Base-by-base conservation (phyloP, 225 moss, liverwort and hornwort genomes). In the Takakia lepidozioides region DNA sequence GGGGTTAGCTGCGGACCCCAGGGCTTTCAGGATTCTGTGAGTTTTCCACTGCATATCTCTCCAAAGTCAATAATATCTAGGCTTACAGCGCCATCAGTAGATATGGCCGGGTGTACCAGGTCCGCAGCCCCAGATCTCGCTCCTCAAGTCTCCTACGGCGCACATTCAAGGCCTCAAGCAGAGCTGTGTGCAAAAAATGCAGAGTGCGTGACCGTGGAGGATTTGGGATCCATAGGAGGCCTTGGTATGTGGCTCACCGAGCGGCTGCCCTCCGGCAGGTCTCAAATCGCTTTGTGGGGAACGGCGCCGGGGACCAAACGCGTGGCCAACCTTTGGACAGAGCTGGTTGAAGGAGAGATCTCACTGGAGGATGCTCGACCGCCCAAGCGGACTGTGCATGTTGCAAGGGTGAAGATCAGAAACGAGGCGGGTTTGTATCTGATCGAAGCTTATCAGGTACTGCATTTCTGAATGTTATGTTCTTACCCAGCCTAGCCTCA, bases 301-400 rank as follows among this genome's bases (percentile, higher is more conserved):
- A 34, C 29, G 26, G 65, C 54, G 10, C 34, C 43, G 2, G 69
- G 68, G 10, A 62, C 78, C 0, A 78, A 78, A 41, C 38, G 19
- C 5, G 25, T 78, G 27, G 54, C 72, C 14, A 78, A 73, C 28
- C 73, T 78, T 5, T 78, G 78, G 78, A 29, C 13, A 19, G 78
- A 78, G 73, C 61, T 78, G 5, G 32, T 59, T 1, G 36, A 32
- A 28, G 78, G 78, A 2, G 78, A 78, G 50, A 73, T 57, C 19
- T 64, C 64, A 1, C 39, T 78, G 46, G 68, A 72, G 38, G 78
- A 78, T 40, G 27, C 57, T 25, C 51, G 50, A 16, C 78, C 73
- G 0, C 78, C 78, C 10, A 69, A 54, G 38, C 78, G 78, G 1
- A 65, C 58, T 10, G 60, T 59, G 0, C 65, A 69, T 52, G 73